These are phyloP conservation scores for Melanomma pulvis-pyrius DNA, from an alignment of 495 filamentous ascomycete genomes.

Conservation along the genomic window DNA sequence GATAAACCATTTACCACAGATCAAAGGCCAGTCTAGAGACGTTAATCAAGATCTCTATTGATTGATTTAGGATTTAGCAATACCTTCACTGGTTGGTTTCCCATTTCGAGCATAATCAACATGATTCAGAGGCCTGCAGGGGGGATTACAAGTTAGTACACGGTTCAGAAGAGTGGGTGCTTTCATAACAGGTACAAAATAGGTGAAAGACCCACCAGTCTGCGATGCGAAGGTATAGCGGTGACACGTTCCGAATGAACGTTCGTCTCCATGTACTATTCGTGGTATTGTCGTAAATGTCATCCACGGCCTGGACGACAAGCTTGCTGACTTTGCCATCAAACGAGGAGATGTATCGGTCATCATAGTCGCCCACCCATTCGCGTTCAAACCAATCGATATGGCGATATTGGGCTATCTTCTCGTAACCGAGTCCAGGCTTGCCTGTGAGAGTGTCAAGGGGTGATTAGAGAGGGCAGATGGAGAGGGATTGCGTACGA, in stretches of 20 bases:
- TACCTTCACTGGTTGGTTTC: conserved; percentile 15
- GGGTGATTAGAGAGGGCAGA: too few relatives aligned
- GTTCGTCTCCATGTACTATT: conserved; percentile 30
- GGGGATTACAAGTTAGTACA: too few relatives aligned
- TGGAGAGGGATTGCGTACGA: neutral
- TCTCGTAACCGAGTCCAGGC: conserved; percentile 16
- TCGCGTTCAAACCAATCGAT: conserved; percentile 12
- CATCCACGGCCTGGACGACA: conserved; percentile 25
- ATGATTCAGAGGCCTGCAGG: conserved; percentile 21
- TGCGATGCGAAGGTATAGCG: conserved; percentile 22
- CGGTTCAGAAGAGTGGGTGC: too few relatives aligned
- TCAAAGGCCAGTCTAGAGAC: conserved; percentile 15
- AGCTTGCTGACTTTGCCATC: conserved; percentile 30
- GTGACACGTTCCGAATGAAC: conserved; percentile 27
- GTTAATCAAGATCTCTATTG: neutral
- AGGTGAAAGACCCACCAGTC: too few relatives aligned
- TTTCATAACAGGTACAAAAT: too few relatives aligned
- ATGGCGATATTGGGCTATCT: conserved; percentile 10
- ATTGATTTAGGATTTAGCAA: neutral
- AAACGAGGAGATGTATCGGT: conserved; percentile 26
- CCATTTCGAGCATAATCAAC: conserved; percentile 15
- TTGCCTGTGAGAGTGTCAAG: conserved; percentile 11
- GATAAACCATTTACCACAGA: conserved; percentile 30
- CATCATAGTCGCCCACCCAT: conserved; percentile 22
- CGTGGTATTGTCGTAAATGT: conserved; percentile 23